Evolutionary conservation across 176 grass and related monocot species (phyloP).

Genomic region (Bothriochloa decipiens): DNA sequence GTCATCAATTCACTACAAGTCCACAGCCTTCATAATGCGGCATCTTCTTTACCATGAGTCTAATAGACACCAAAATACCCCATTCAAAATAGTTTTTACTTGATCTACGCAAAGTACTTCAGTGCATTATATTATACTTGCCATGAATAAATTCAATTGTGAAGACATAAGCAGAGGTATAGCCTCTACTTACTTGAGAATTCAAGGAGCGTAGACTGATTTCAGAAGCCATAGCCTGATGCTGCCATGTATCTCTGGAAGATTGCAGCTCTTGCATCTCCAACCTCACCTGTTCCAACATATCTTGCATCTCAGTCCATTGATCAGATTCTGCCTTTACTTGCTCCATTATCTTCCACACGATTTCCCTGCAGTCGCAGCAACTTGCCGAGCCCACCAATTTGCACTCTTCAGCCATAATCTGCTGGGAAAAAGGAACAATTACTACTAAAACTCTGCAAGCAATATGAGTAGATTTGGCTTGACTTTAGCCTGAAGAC

Average conservation of each 20-base stretch:
- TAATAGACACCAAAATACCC: background rate
- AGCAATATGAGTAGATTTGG: background rate
- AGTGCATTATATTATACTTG: background rate
- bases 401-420: conserved; percentile 49
- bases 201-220: conserved; percentile 69
- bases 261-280: conserved; percentile 90
- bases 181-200: conserved; percentile 62
- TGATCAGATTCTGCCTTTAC: conserved; percentile 85
- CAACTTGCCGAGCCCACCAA: conserved; percentile 49
- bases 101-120: background rate
- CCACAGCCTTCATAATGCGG: background rate
- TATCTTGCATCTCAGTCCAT: conserved; percentile 94
- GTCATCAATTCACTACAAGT: background rate
- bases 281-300: conserved; percentile 86
- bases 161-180: background rate
- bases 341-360: conserved; percentile 88
- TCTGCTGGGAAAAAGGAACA: conserved; percentile 25
- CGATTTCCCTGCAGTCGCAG: conserved; percentile 78
- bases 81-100: background rate
- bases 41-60: background rate
- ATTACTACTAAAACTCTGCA: background rate
- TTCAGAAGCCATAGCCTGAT: conserved; percentile 71
- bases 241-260: conserved; percentile 76
- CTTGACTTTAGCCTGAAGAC: background rate
- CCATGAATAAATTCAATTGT: background rate